These are phyloP conservation scores for Stemphylium beticola DNA, from an alignment of 2,329 filamentous ascomycete species.

Conservation along the genomic window DNA sequence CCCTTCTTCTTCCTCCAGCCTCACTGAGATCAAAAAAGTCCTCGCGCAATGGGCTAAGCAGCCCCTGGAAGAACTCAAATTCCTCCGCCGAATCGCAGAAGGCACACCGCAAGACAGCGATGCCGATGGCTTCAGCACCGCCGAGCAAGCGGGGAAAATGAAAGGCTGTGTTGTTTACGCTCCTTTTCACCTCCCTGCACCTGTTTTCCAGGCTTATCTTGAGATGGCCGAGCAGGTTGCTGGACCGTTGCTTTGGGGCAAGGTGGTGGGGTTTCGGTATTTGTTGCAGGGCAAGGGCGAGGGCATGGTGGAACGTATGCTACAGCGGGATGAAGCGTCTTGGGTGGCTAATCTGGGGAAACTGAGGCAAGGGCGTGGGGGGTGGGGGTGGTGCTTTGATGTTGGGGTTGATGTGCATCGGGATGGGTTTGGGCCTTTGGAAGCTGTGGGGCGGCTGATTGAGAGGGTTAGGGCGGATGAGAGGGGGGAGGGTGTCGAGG, in stretches of 20 bases:
- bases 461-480: constrained; percentile 50
- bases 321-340: constrained; percentile 53
- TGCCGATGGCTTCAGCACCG: constrained; percentile 60
- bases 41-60: constrained; percentile 65
- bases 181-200: constrained; percentile 72
- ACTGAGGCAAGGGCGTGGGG: constrained; percentile 60
- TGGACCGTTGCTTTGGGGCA: constrained; percentile 66
- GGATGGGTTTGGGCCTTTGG: constrained; percentile 69
- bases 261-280: constrained; percentile 81
- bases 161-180: constrained; percentile 83
- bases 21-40: constrained; percentile 10
- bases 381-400: constrained; percentile 73
- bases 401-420: constrained; percentile 80
- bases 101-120: constrained; percentile 70
- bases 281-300: constrained; percentile 68
- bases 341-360: constrained; percentile 1
- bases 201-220: constrained; percentile 70
- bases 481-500: constrained; percentile 59
- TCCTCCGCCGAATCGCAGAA: constrained; percentile 69
- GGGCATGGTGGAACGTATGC: constrained; percentile 51
- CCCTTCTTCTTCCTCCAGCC: not conserved
- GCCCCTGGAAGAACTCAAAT: constrained; percentile 75
- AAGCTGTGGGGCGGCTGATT: constrained; percentile 46
- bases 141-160: constrained; percentile 57
- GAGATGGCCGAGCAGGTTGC: constrained; percentile 64